Evolutionary conservation across 1,139 yeast species (phyloP).

Genomic region (Candida sp.): DNA sequence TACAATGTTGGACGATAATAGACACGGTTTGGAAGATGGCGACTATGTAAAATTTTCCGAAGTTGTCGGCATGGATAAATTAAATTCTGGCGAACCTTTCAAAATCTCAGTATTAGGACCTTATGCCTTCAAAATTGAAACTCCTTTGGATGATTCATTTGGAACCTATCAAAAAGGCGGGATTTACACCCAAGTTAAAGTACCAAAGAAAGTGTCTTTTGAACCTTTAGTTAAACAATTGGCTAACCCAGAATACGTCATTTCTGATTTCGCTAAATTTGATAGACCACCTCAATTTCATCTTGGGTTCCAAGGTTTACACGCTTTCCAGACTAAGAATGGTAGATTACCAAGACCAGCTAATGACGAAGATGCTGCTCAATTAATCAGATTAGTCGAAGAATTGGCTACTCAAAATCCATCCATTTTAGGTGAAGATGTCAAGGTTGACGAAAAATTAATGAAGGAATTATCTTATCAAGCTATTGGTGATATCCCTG

Average conservation of each 20-base stretch:
- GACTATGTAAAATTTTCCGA: conserved; percentile 87
- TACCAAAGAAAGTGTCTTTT: conserved; percentile 65
- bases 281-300: conserved; percentile 91
- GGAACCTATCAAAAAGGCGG: conserved; percentile 85
- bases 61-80: conserved; percentile 64
- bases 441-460: conserved; percentile 58
- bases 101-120: conserved; percentile 91
- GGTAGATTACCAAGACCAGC: conserved; percentile 76
- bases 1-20: conserved; percentile 84
- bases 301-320: conserved; percentile 87
- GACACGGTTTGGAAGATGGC: conserved; percentile 95
- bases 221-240: conserved; percentile 65
- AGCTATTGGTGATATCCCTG: conserved; percentile 91
- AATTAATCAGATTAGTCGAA: conserved; percentile 57
- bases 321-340: conserved; percentile 60
- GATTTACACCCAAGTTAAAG: conserved; percentile 86
- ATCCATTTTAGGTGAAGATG: conserved; percentile 52
- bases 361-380: conserved; percentile 71
- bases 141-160: conserved; percentile 38
- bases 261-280: conserved; percentile 90
- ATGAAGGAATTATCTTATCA: conserved; percentile 76
- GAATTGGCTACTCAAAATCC: conserved; percentile 62
- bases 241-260: conserved; percentile 70
- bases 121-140: conserved; percentile 74
- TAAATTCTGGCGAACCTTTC: conserved; percentile 71